Evolutionary conservation across 805 yeast species (phyloP).

Genomic region (Ogataea allantospora): DNA sequence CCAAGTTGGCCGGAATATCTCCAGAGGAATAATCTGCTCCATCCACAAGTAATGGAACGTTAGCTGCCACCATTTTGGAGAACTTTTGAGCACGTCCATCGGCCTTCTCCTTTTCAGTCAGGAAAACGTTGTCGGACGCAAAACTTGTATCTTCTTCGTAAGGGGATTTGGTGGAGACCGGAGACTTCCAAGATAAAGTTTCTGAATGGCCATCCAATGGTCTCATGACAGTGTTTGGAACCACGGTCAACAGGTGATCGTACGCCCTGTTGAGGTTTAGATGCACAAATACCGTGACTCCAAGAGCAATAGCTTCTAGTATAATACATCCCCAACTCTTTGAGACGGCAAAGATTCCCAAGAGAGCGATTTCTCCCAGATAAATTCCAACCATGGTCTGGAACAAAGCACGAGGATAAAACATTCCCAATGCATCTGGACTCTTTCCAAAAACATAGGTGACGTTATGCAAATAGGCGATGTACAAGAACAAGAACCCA

Average conservation of each 20-base stretch:
- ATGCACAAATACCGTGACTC: constrained; percentile 68
- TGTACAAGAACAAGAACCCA: constrained; percentile 68
- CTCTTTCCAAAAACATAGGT: constrained; percentile 67
- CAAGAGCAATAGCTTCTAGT: constrained; percentile 64
- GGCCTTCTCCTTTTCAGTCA: constrained; percentile 2
- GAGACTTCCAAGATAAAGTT: constrained; percentile 53
- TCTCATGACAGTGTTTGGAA: constrained; percentile 73
- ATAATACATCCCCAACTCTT: constrained; percentile 95
- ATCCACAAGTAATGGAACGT: constrained; percentile 69
- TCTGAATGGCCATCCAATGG: constrained; percentile 68
- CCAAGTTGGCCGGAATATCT: constrained; percentile 16
- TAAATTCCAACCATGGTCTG: constrained; percentile 89
- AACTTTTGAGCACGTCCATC: constrained; percentile 3
- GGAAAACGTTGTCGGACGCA: neutral
- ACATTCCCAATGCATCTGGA: constrained; percentile 74
- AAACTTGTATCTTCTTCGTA: neutral
- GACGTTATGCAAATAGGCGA: constrained; percentile 77
- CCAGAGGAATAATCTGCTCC: constrained; percentile 44
- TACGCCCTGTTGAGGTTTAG: constrained; percentile 63
- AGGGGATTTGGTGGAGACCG: constrained; percentile 1
- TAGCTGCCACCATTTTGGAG: constrained; percentile 1
- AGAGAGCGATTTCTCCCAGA: constrained; percentile 78
- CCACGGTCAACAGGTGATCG: constrained; percentile 51
- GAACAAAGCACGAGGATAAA: constrained; percentile 84
- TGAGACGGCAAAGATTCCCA: constrained; percentile 86